These are phyloP conservation scores for Trichosporon sp. DNA, from an alignment of 1,284 basidiomycete species.

Conservation along the genomic window DNA sequence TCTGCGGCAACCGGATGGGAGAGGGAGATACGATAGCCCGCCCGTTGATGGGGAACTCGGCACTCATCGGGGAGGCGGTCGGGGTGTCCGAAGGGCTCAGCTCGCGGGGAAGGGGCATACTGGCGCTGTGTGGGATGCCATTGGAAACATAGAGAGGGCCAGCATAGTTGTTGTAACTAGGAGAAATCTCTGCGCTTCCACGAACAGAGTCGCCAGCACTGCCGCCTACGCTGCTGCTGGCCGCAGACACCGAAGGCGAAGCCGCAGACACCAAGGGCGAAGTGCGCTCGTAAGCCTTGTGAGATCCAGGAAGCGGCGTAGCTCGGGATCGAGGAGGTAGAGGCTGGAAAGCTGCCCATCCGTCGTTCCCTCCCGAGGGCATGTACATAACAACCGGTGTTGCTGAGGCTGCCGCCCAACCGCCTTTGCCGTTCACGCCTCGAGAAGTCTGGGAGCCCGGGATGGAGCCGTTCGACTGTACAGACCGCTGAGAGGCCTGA, in stretches of 20 bases:
- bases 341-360: conserved; percentile 39
- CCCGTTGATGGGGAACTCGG: not conserved
- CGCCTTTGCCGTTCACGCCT: conserved; percentile 36
- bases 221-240: not conserved
- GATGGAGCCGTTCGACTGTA: conserved; percentile 20
- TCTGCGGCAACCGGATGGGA: not conserved
- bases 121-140: not conserved
- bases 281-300: not conserved
- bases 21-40: not conserved
- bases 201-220: not conserved
- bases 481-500: not conserved
- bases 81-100: not conserved
- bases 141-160: not conserved
- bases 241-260: not conserved
- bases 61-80: not conserved
- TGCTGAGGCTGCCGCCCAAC: conserved; percentile 39
- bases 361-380: conserved; percentile 28
- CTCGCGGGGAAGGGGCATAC: not conserved
- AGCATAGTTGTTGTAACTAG: not conserved
- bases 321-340: conserved; percentile 32
- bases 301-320: conserved; percentile 28
- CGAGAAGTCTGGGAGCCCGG: not conserved
- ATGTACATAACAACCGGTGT: conserved; percentile 39
- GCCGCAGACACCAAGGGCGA: not conserved
- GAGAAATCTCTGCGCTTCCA: not conserved